These are phyloP conservation scores for Elymus sibiricus DNA, from an alignment of 176 grass and related monocot genomes.

Conservation along the genomic window DNA sequence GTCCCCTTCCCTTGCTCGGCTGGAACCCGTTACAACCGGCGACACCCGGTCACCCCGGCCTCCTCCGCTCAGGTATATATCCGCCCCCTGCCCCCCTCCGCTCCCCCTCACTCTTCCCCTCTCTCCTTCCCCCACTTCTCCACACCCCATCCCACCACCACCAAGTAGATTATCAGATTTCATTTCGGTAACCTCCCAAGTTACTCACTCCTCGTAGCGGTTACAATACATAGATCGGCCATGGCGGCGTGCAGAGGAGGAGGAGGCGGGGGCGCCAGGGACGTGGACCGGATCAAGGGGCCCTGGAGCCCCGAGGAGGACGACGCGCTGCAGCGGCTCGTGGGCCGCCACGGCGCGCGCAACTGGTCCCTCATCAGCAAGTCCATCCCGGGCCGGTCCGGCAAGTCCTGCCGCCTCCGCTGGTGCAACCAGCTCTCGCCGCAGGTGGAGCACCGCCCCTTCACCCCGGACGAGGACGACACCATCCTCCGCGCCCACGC, in stretches of 20 bases:
- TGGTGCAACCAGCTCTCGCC: conserved; percentile 99
- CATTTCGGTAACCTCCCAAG: neutral
- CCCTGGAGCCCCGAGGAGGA: conserved; percentile 98
- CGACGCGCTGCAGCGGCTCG: conserved; percentile 71
- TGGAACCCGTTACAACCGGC: conserved; percentile 6
- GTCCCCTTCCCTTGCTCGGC: neutral
- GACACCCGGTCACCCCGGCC: neutral
- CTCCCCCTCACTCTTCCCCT: neutral
- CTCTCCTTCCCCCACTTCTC: neutral
- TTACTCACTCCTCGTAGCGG: neutral
- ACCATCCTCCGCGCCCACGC: conserved; percentile 83
- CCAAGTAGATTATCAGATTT: no score
- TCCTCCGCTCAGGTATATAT: neutral
- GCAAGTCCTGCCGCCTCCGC: conserved; percentile 83
- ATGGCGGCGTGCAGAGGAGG: conserved; percentile 5
- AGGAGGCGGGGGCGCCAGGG: conserved; percentile 4
- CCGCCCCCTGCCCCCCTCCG: neutral
- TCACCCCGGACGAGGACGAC: conserved; percentile 80
- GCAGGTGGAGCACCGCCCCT: conserved; percentile 88
- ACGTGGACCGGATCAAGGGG: conserved; percentile 90
- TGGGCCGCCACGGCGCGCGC: conserved; percentile 62
- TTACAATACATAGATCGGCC: neutral
- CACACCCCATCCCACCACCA: neutral
- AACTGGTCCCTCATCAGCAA: conserved; percentile 96
- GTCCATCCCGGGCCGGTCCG: conserved; percentile 69